Conservation (phyloP, 176 grass and related monocot genomes). For the Bromus sterilis region DNA sequence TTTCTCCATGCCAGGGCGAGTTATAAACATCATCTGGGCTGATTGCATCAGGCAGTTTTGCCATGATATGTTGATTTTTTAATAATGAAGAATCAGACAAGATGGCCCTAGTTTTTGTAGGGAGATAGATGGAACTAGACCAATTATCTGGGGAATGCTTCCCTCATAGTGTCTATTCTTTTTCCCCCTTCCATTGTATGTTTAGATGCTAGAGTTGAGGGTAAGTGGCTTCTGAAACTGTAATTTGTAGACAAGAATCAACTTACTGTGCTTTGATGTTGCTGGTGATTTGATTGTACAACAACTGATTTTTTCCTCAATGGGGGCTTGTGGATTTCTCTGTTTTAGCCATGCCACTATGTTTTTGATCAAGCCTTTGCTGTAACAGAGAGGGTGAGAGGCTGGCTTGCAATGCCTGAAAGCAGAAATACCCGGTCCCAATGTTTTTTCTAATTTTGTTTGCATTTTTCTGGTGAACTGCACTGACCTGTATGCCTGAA, state of each 20-base stretch:
- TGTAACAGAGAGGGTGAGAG: no score
- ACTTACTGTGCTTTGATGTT: background rate
- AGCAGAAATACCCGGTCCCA: no score
- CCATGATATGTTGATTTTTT: background rate
- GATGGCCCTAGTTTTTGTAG: background rate
- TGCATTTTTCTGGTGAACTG: no score
- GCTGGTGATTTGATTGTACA: background rate
- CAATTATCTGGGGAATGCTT: background rate
- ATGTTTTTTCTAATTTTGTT: no score
- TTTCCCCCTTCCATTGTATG: background rate
- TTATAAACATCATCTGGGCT: background rate
- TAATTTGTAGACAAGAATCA: conserved; percentile 15
- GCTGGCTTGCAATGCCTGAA: no score
- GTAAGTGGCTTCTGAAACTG: background rate
- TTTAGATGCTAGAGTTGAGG: conserved; percentile 4
- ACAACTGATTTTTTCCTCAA: background rate
- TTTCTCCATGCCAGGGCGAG: conserved; percentile 26
- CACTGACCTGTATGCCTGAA: no score
- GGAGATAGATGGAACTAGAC: no score
- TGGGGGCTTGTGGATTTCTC: background rate
- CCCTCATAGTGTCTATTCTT: background rate
- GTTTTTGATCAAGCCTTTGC: no score
- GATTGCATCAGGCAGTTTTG: background rate
- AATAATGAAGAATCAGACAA: conserved; percentile 1
- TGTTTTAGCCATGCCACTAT: background rate